These are phyloP conservation scores for Tilletia indica DNA, from an alignment of 1,284 basidiomycete species.

Conservation along the genomic window DNA sequence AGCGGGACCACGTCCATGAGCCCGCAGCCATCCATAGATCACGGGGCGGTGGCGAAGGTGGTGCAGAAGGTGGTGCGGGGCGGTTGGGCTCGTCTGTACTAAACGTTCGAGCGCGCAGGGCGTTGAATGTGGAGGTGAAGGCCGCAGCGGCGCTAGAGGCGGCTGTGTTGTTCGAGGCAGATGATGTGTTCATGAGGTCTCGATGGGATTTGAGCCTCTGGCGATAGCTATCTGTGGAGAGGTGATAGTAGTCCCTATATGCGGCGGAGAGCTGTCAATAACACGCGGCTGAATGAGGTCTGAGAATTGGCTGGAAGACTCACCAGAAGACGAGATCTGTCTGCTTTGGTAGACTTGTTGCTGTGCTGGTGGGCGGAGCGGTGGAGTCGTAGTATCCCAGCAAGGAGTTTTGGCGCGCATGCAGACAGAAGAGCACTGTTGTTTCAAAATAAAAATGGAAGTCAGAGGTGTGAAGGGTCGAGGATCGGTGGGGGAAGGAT, in stretches of 20 bases:
- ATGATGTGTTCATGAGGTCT: slow-evolving; percentile 9
- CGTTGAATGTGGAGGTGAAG: slow-evolving; percentile 2
- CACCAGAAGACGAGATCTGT: slow-evolving; percentile 52
- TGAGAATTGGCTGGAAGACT: neutral
- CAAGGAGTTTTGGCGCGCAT: slow-evolving; percentile 55
- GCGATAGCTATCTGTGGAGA: slow-evolving; percentile 44
- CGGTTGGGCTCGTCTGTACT: slow-evolving; percentile 2
- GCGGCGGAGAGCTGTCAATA: slow-evolving; percentile 24
- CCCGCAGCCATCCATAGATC: slow-evolving; percentile 56
- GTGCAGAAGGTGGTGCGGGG: neutral
- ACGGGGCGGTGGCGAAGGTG: neutral
- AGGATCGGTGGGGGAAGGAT: neutral
- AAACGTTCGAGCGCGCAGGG: slow-evolving; percentile 2
- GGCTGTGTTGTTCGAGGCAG: neutral
- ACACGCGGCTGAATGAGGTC: neutral
- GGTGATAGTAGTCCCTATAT: slow-evolving; percentile 46
- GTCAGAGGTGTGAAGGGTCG: neutral
- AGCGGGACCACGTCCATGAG: slow-evolving; percentile 57
- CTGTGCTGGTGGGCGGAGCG: slow-evolving; percentile 27
- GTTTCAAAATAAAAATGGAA: neutral
- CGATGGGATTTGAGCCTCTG: slow-evolving; percentile 53
- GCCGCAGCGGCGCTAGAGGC: neutral
- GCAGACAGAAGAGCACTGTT: slow-evolving; percentile 56
- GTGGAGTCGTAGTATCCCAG: slow-evolving; percentile 53
- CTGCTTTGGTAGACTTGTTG: slow-evolving; percentile 40